Conservation (phyloP, 148 eudicot species). For the Vaccinium myrtillus region DNA sequence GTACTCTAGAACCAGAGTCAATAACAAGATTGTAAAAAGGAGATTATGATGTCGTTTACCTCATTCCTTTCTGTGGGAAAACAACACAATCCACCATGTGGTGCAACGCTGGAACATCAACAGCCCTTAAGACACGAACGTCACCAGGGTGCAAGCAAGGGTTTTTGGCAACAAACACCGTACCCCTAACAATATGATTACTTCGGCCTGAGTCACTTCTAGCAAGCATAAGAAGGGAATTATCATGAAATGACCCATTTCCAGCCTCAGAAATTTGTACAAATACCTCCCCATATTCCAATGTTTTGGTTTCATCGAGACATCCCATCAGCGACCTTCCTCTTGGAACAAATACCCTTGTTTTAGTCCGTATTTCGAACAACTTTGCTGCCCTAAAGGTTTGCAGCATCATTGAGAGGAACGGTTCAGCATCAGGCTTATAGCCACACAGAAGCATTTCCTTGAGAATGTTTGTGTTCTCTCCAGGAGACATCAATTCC, state of each 20-base stretch:
- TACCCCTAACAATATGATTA: constrained; percentile 14
- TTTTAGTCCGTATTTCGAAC: constrained; percentile 27
- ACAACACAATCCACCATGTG: constrained; percentile 32
- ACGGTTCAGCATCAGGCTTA: constrained; percentile 28
- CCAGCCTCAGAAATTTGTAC: constrained; percentile 23
- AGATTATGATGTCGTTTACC: constrained; percentile 2
- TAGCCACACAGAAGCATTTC: constrained; percentile 33
- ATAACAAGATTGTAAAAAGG: not conserved
- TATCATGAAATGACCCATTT: constrained; percentile 27
- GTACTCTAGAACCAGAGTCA: not conserved
- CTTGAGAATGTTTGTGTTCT: constrained; percentile 27
- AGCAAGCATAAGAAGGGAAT: not conserved
- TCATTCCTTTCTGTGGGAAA: constrained; percentile 30
- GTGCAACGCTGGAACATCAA: constrained; percentile 23
- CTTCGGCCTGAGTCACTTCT: constrained; percentile 9
- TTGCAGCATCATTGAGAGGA: constrained; percentile 29
- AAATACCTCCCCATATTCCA: constrained; percentile 34
- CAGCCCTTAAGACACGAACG: constrained; percentile 24
- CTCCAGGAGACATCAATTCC: constrained; percentile 58
- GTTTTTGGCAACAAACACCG: constrained; percentile 27
- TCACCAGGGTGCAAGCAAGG: constrained; percentile 33
- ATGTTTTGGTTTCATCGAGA: constrained; percentile 28
- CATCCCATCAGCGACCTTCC: constrained; percentile 33
- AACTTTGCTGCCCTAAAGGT: constrained; percentile 27
- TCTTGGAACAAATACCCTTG: constrained; percentile 27